Conservation (phyloP, 257 asterid genomes). For the Cruciata laevipes region DNA sequence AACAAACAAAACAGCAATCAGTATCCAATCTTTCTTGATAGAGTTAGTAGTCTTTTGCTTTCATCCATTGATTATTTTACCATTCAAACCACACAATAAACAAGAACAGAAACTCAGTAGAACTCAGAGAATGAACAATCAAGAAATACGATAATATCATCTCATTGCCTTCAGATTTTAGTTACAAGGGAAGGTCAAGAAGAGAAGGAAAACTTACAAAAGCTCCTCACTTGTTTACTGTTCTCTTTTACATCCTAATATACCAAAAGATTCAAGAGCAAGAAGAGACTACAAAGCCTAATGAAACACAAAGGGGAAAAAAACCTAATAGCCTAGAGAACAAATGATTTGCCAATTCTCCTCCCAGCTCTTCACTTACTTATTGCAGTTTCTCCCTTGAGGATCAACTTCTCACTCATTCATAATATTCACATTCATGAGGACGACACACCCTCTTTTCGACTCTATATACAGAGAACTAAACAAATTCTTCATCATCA, state of each 20-base stretch:
- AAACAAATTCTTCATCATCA: slow-evolving; percentile 8
- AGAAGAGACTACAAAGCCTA: slow-evolving; percentile 12
- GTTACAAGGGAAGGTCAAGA: slow-evolving; percentile 31
- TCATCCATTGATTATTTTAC: not conserved
- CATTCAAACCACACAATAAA: not conserved
- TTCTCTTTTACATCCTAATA: not conserved
- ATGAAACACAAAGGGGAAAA: not conserved
- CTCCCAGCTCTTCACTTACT: slow-evolving; percentile 15
- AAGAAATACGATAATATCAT: slow-evolving; percentile 11
- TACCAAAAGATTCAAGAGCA: slow-evolving; percentile 1
- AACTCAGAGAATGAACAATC: not conserved
- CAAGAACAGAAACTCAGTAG: not conserved
- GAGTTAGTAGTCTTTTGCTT: not conserved
- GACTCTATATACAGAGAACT: slow-evolving; percentile 24
- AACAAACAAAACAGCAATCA: slow-evolving; percentile 15
- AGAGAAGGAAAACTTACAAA: slow-evolving; percentile 7
- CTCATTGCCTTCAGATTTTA: slow-evolving; percentile 17
- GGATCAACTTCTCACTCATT: slow-evolving; percentile 11
- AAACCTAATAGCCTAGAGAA: slow-evolving; percentile 10
- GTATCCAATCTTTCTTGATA: not conserved
- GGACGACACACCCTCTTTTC: not conserved
- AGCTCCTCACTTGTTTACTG: slow-evolving; percentile 1
- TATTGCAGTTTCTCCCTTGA: slow-evolving; percentile 3
- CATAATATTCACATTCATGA: slow-evolving; percentile 12
- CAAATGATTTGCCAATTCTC: slow-evolving; percentile 16